phyloP scores from a whole-genome alignment of 148 eudicot genomes.

The Vaccinium vitisidaea region DNA sequence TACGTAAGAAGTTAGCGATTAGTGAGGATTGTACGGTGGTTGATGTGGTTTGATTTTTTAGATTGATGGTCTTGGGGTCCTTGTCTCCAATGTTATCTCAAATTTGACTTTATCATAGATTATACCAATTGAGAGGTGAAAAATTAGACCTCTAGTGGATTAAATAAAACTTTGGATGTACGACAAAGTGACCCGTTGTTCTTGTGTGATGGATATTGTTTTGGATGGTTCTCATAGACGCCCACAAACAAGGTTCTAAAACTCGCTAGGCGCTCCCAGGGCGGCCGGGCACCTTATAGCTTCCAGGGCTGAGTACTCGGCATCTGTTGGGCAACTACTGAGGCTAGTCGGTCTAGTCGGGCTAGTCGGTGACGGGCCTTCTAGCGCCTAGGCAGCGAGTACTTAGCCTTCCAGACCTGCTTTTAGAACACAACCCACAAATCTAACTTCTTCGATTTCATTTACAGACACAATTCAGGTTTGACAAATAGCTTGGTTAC shows the following conservation, averaged over 20 bases:
- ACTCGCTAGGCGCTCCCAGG: too few relatives aligned
- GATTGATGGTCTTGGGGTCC: neutral
- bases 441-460: neutral
- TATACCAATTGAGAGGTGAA: neutral
- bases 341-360: too few relatives aligned
- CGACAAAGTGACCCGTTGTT: neutral
- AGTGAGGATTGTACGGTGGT: neutral
- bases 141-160: neutral
- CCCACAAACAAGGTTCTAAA: neutral
- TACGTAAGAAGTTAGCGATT: neutral
- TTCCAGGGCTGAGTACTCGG: too few relatives aligned
- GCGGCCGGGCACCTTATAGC: too few relatives aligned
- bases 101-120: neutral
- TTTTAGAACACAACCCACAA: neutral
- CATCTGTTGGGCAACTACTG: too few relatives aligned
- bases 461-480: neutral
- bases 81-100: neutral
- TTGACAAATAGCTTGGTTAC: neutral
- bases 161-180: neutral
- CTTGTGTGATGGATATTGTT: neutral
- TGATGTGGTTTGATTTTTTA: neutral
- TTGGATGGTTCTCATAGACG: neutral
- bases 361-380: too few relatives aligned
- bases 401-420: too few relatives aligned
- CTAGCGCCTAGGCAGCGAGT: too few relatives aligned